These are phyloP conservation scores for Mortierella polycephala DNA, from an alignment of 371 early-diverging fungal species.

Conservation along the genomic window DNA sequence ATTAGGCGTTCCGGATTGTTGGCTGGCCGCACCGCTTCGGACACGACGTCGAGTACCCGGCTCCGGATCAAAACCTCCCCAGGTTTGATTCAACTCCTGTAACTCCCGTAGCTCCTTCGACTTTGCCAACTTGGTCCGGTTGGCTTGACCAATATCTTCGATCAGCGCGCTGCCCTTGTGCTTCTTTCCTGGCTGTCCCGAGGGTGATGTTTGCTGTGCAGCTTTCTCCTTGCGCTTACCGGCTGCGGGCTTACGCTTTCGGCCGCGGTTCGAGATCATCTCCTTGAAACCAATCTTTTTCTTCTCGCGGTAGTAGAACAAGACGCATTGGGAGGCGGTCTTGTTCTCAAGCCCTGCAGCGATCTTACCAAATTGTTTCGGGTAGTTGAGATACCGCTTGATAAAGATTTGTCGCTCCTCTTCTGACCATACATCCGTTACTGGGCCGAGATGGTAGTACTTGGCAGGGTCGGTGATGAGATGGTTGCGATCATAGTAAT, in stretches of 20 bases:
- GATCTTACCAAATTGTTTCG: constrained; percentile 93
- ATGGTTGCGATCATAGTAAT: constrained; percentile 72
- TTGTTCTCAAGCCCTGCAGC: constrained; percentile 80
- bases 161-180: constrained; percentile 72
- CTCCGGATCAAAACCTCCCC: constrained; percentile 30
- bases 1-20: constrained; percentile 16
- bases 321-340: constrained; percentile 85
- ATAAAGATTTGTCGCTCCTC: constrained; percentile 85
- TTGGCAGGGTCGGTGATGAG: constrained; percentile 68
- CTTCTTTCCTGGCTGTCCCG: constrained; percentile 58
- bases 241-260: constrained; percentile 53
- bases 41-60: constrained; percentile 33
- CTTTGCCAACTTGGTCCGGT: constrained; percentile 39
- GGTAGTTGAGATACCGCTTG: constrained; percentile 79
- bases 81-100: constrained; percentile 40
- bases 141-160: constrained; percentile 73
- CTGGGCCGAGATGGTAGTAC: constrained; percentile 71
- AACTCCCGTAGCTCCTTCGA: constrained; percentile 35
- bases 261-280: constrained; percentile 65
- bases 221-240: constrained; percentile 51
- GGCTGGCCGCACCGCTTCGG: constrained; percentile 24
- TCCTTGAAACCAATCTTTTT: constrained; percentile 85
- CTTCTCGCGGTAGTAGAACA: constrained; percentile 94
- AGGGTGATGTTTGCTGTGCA: constrained; percentile 17
- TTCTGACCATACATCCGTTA: constrained; percentile 80